A percentile compares a stretch with the other conserved stretches of the same genome.
phyloP scores from a whole-genome alignment of 1,139 yeast species.

The Saccharomyces hybrid region DNA sequence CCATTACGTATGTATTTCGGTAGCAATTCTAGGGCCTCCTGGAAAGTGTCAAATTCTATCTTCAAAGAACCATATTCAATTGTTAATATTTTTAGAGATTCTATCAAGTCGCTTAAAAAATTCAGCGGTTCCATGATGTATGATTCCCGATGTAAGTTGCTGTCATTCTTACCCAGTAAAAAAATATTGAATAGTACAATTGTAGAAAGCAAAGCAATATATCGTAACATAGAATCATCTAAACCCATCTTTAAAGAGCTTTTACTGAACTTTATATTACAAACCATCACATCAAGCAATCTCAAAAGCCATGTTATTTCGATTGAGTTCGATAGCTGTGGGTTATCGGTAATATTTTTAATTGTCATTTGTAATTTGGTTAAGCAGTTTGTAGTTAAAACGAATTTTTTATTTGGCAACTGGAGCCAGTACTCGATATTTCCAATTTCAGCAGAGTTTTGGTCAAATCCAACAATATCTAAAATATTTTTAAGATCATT shows the following conservation, averaged over 20 bases:
- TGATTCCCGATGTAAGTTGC: conserved; percentile 40
- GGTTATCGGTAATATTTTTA: conserved; percentile 15
- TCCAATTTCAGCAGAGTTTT: conserved; percentile 2
- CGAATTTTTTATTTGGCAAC: conserved; percentile 7
- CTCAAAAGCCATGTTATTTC: conserved; percentile 9
- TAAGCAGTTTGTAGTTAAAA: conserved; percentile 13
- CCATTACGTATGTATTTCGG: conserved; percentile 20
- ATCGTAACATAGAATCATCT: conserved; percentile 8
- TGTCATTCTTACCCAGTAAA: conserved; percentile 37
- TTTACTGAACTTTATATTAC: conserved; percentile 13
- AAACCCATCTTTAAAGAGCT: conserved; percentile 4
- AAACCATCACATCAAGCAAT: conserved; percentile 17
- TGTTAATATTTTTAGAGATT: conserved; percentile 31
- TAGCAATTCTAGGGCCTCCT: conserved; percentile 15
- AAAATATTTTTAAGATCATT: conserved; percentile 13
- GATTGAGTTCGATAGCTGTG: conserved; percentile 12
- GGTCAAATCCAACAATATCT: conserved; percentile 8
- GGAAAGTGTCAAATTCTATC: conserved; percentile 8
- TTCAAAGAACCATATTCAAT: conserved; percentile 3
- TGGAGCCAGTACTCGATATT: conserved; percentile 18
- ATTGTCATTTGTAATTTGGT: conserved; percentile 15
- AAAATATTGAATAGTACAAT: conserved; percentile 39
- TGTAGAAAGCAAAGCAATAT: conserved; percentile 35
- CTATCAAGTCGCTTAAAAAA: conserved; percentile 35
- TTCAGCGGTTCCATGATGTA: conserved; percentile 38